Conservation (phyloP, 208 protist genomes). For the Wallacemonas sp. region DNA sequence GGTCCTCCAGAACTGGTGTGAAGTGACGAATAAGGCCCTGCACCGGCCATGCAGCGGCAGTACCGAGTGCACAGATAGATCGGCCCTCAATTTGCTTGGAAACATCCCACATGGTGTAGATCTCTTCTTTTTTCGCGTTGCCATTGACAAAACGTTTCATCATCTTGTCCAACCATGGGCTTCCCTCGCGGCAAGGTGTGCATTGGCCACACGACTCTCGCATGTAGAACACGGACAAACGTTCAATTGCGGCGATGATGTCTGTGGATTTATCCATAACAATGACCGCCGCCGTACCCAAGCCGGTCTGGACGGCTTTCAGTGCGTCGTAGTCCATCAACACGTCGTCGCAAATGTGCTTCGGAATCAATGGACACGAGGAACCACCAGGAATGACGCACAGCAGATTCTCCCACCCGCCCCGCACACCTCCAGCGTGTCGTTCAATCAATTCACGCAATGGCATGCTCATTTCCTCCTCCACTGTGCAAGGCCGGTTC, state of each 20-base stretch:
- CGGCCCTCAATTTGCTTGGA: conserved; percentile 98
- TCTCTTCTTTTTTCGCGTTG: conserved; percentile 96
- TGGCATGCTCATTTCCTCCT: conserved; percentile 99
- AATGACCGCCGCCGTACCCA: conserved; percentile 99
- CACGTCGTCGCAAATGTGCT: conserved; percentile 94
- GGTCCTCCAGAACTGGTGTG: conserved; percentile 94
- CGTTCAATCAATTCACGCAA: conserved; percentile 97
- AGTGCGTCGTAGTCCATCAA: conserved; percentile 99
- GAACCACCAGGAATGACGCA: conserved; percentile 97
- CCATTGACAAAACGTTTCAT: conserved; percentile 97
- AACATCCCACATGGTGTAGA: conserved; percentile 97
- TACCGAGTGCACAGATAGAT: conserved; percentile 99
- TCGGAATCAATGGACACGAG: conserved; percentile 96
- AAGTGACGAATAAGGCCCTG: conserved; percentile 98
- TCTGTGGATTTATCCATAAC: conserved; percentile 99
- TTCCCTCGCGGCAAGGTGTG: conserved; percentile 98
- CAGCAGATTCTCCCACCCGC: conserved; percentile 99
- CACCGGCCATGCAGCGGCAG: conserved; percentile 98
- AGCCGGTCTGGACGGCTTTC: conserved; percentile 89
- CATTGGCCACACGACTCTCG: conserved; percentile 98
- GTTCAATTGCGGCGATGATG: conserved; percentile 95
- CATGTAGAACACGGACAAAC: conserved; percentile 97
- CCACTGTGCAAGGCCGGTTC: conserved; percentile 98
- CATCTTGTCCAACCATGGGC: conserved; percentile 96
- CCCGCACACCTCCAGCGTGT: conserved; percentile 96